A percentile compares a stretch with the other conserved stretches of the same genome.
phyloP scores from a whole-genome alignment of 257 asterid species.

The Ilex asprella region DNA sequence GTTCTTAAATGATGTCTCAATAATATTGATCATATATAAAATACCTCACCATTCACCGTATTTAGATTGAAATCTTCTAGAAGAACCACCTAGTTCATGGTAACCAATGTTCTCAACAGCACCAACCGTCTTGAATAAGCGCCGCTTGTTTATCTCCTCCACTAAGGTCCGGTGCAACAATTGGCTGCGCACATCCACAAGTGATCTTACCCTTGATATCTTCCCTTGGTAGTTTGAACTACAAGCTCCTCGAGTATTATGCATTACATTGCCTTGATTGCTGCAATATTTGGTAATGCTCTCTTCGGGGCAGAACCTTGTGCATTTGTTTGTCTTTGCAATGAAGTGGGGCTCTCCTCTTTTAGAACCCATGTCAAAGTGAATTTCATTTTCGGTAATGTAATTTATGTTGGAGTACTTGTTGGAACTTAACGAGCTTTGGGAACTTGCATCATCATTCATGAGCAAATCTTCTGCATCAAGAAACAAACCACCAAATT shows the following conservation, averaged over 20 bases:
- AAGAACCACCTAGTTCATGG: conserved; percentile 18
- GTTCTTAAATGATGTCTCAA: too few relatives aligned
- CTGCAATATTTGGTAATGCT: conserved; percentile 10
- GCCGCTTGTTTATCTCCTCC: conserved; percentile 56
- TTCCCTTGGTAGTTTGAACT: conserved; percentile 18
- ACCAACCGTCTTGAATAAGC: conserved; percentile 63
- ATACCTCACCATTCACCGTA: conserved; percentile 11
- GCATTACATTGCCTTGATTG: neutral
- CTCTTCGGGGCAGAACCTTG: conserved; percentile 49
- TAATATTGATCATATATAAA: too few relatives aligned
- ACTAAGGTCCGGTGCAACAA: conserved; percentile 48
- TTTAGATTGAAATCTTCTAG: neutral
- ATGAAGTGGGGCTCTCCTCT: conserved; percentile 16
- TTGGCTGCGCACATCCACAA: conserved; percentile 63
- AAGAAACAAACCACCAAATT: neutral
- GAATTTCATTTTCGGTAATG: conserved; percentile 25
- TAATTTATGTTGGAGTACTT: conserved; percentile 30
- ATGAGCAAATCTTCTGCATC: conserved; percentile 32
- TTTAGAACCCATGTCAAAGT: conserved; percentile 2
- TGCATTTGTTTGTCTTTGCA: conserved; percentile 24
- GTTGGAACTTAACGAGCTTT: conserved; percentile 43
- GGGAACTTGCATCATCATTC: conserved; percentile 50
- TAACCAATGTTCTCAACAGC: conserved; percentile 62
- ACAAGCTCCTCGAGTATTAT: neutral
- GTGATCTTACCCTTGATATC: conserved; percentile 36